Evolutionary conservation across 148 eudicot genomes (phyloP).

Genomic region (Oxyria digyna): DNA sequence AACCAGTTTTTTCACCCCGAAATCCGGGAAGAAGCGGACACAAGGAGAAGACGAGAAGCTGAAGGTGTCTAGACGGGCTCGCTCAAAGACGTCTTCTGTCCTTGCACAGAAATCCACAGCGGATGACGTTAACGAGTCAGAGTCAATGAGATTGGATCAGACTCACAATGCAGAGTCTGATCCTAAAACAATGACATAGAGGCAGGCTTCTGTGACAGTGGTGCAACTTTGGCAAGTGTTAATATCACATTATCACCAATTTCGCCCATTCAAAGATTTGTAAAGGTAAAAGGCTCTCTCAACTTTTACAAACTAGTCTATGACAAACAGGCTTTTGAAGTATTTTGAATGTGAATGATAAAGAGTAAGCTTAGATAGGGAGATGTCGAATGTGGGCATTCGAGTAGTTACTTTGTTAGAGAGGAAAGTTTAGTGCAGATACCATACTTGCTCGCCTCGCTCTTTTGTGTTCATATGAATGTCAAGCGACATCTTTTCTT

Average conservation of each 20-base stretch:
- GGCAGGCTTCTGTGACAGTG: not conserved
- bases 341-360: not conserved
- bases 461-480: not conserved
- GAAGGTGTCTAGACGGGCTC: constrained; percentile 23
- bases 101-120: no score
- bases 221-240: not conserved
- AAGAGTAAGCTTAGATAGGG: constrained; percentile 2
- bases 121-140: not conserved
- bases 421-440: not conserved
- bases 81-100: no score
- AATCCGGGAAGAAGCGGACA: constrained; percentile 20
- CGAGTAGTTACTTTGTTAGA: not conserved
- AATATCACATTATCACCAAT: not conserved
- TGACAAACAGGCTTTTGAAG: no score
- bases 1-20: constrained; percentile 25
- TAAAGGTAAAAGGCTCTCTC: not conserved
- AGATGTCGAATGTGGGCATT: not conserved
- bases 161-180: not conserved
- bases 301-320: not conserved
- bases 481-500: not conserved
- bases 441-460: constrained; percentile 3
- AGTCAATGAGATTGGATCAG: not conserved
- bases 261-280: not conserved
- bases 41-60: constrained; percentile 19
- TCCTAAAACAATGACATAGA: not conserved